Evolutionary conservation across 148 eudicot species (phyloP), one percentile per base, ranked within the genome.

Genomic region (Oxyria digyna): DNA sequence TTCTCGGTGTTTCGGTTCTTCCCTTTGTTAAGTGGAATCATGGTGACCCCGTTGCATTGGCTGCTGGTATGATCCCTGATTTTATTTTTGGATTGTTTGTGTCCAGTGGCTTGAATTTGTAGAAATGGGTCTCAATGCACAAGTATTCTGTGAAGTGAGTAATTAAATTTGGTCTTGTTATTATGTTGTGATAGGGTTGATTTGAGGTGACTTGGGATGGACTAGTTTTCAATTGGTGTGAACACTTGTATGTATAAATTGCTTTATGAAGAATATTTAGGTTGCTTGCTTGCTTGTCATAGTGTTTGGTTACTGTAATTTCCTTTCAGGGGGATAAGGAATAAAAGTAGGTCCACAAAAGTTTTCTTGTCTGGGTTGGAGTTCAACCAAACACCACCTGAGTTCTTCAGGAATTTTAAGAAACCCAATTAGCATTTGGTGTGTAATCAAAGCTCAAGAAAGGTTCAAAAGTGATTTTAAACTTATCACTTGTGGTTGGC

Each of bases 1-100:
- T 85, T 55, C 70, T 92, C 77, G 96, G 97, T 65, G 24, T 85
- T 49, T 84, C 89, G 21, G 67, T 84, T 64, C 67, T 87, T 48
- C 94, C 93, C 1, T 67, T 91, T 67, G 70, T 87, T 54, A 80
- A 78, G 8, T 72, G 80, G 72, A 84, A 75, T 43, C 80, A 74
- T 31, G 43, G 45, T 24, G 81, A 77, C 46, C 43, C 77, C 65
- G 69, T 83, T 59, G 81, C 63, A 55, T 64, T 78, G 69, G 78
- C 83, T 42, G 14, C 77, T 67, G 91, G 84, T 85, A 69, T 72
- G 71, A 75, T 77, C 41, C 7, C 32, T 45, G 37, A 3, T 6
- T 46, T 2, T 13, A 4, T 46, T 2, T 5, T 42, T 69, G 41
- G 54, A n/a, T n/a, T n/a, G 23, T 55, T 74, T 32, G 70, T 7